phyloP scores from a whole-genome alignment of 805 yeast species.

The Ogataea corticis region DNA sequence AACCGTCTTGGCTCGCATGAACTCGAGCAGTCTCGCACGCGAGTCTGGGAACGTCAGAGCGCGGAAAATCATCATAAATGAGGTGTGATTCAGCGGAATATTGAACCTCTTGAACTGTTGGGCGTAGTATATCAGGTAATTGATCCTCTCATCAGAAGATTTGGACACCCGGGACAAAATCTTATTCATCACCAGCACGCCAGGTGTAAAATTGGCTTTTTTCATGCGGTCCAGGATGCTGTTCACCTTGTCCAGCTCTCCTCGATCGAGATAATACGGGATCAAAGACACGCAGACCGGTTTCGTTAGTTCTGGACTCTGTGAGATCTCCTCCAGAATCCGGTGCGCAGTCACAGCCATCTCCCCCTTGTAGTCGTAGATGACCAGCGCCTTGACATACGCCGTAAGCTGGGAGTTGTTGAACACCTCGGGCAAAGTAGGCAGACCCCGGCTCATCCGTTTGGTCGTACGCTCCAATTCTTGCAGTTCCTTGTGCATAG shows the following conservation, averaged over 20 bases:
- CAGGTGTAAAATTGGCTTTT: neutral
- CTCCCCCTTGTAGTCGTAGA: neutral
- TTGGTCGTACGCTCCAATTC: neutral
- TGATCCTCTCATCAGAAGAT: constrained; percentile 1
- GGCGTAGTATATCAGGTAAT: constrained; percentile 6
- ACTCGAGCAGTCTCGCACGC: constrained; percentile 5
- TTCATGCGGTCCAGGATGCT: constrained; percentile 4
- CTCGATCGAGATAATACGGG: constrained; percentile 4
- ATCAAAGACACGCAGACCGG: neutral
- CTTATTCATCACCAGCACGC: neutral
- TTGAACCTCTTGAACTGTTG: constrained; percentile 2
- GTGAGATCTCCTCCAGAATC: neutral
- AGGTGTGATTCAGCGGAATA: constrained; percentile 10
- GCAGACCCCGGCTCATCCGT: neutral
- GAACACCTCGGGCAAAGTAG: neutral
- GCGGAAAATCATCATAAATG: constrained; percentile 12
- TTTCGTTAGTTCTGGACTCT: neutral
- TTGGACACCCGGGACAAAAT: constrained; percentile 3
- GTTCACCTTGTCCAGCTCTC: constrained; percentile 5
- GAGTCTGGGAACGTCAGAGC: constrained; percentile 5
- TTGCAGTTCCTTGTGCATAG: constrained; percentile 3
- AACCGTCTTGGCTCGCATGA: neutral
- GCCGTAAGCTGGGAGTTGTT: neutral
- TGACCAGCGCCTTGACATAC: constrained; percentile 5
- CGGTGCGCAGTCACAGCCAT: neutral